phyloP scores from a whole-genome alignment of 139 green algal species.

The Chlamydomonas sphaeroides region DNA sequence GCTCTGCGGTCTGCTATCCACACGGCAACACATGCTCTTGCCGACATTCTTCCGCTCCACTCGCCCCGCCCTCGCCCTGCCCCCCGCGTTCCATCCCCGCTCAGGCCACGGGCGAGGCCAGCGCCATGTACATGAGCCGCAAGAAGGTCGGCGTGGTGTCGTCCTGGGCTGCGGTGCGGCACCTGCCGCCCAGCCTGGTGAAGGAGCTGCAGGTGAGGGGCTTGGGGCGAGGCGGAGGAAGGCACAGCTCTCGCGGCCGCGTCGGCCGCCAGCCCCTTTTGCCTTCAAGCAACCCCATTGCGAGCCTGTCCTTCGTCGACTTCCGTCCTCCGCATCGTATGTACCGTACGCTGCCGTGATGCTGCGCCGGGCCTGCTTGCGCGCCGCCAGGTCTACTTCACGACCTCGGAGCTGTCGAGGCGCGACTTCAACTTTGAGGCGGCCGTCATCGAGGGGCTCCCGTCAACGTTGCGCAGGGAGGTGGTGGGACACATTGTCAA shows the following conservation, averaged over 20 bases:
- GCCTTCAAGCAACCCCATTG: too few species aligned
- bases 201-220: constrained; percentile 31
- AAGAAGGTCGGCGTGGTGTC: constrained; percentile 12
- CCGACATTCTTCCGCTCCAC: too few species aligned
- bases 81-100: not conserved
- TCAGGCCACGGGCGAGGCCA: constrained; percentile 16
- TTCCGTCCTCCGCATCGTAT: too few species aligned
- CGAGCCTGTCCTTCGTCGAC: too few species aligned
- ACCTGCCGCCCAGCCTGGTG: not conserved
- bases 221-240: too few species aligned
- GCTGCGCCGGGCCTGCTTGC: too few species aligned
- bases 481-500: constrained; percentile 2
- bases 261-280: too few species aligned
- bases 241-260: too few species aligned
- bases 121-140: not conserved
- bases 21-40: too few species aligned
- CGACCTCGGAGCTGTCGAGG: not conserved
- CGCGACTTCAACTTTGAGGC: constrained; percentile 14
- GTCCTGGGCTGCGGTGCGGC: not conserved
- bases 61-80: too few species aligned
- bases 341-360: too few species aligned
- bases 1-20: too few species aligned
- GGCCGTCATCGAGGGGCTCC: constrained; percentile 12
- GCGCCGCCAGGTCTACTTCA: constrained; percentile 24
- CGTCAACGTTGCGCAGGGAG: not conserved